Percentiles rank a stretch among this genome's conserved stretches.
Conservation (phyloP, 495 filamentous ascomycete genomes). For the Arthonia radiata region DNA sequence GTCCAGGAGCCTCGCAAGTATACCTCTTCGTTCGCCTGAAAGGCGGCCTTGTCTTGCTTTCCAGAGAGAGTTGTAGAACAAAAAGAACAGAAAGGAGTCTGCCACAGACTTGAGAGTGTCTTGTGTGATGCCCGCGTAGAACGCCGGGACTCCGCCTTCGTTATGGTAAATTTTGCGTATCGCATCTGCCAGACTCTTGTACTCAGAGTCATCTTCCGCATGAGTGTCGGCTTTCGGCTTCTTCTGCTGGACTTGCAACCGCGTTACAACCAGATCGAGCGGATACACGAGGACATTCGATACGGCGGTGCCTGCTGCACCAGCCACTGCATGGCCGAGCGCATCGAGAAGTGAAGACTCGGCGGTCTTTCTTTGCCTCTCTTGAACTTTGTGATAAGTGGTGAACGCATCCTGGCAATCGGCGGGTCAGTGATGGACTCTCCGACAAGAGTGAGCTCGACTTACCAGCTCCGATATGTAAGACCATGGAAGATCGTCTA, state of each 20-base stretch:
- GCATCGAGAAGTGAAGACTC: constrained; percentile 30
- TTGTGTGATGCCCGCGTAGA: constrained; percentile 50
- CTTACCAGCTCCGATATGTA: too few species aligned
- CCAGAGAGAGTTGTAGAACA: constrained; percentile 52
- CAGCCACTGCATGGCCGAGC: constrained; percentile 67
- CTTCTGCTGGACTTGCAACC: constrained; percentile 58
- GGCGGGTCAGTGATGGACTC: too few species aligned
- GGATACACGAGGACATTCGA: constrained; percentile 65
- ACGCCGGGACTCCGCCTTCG: constrained; percentile 41
- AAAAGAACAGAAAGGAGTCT: constrained; percentile 66
- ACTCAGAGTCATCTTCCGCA: constrained; percentile 17
- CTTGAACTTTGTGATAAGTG: constrained; percentile 13
- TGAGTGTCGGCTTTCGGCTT: too few species aligned
- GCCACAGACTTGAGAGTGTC: constrained; percentile 50
- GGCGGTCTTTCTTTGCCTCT: constrained; percentile 4
- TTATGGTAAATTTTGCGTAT: constrained; percentile 42
- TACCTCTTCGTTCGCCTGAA: constrained; percentile 18
- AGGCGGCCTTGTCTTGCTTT: too few species aligned
- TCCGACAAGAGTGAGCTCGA: too few species aligned
- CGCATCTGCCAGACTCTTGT: constrained; percentile 39
- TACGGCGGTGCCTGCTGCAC: constrained; percentile 52
- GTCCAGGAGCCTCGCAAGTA: constrained; percentile 32
- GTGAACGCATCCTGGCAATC: constrained; percentile 15
- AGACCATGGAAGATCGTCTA: too few species aligned
- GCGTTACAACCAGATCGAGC: constrained; percentile 60